Base-by-base conservation (phyloP, 108 stramenopile species). In the Asterionellopsis glacialis region DNA sequence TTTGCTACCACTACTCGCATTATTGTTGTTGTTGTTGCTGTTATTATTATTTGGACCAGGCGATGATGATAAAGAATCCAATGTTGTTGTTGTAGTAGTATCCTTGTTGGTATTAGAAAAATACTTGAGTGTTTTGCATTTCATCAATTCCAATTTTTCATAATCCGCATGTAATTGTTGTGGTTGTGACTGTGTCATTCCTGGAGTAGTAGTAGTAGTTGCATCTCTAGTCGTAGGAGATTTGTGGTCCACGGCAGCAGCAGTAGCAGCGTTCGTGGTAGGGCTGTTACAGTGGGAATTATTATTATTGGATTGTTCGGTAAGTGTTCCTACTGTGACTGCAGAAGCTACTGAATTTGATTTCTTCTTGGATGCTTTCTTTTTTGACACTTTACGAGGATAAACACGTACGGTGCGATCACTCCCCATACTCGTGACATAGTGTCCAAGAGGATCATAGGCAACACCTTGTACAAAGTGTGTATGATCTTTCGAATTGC, bases 381-480 rank as follows among this genome's bases (percentile, higher is more conserved):
- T 88, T 9, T 50, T 54, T 2, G n/a, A 4, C 4, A 27, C 25
- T 41, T 79, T 83, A 12, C 88, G 69, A 9, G 83, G 48, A 45
- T 75, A 88, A 10, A 95, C 72, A 33, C 83, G 85, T 9, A 91
- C 85, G n/a, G 83, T 84, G 18, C 94, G 80, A 73, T 95, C 94
- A 54, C 86, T 82, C 15, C 87, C 87, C 88, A 83, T 84, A 66
- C 83, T 87, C 13, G 90, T 88, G 62, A 92, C 52, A 63, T 90
- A 92, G 1, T 83, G 80, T 10, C 90, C 94, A 40, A 82, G 79
- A 10, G 94, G 94, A 75, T 95, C 93, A 47, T 80, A 82, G 1
- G 80, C 59, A 50, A 95, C 94, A 11, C 94, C 94, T 66, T 95
- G 94, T 41, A 95, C 84, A 60, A 86, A 95, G 52, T 87, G 81